Evolutionary conservation across 106 monocot species (phyloP), one percentile per base, ranked within the genome.

Genomic region (Cymbidium sinense): DNA sequence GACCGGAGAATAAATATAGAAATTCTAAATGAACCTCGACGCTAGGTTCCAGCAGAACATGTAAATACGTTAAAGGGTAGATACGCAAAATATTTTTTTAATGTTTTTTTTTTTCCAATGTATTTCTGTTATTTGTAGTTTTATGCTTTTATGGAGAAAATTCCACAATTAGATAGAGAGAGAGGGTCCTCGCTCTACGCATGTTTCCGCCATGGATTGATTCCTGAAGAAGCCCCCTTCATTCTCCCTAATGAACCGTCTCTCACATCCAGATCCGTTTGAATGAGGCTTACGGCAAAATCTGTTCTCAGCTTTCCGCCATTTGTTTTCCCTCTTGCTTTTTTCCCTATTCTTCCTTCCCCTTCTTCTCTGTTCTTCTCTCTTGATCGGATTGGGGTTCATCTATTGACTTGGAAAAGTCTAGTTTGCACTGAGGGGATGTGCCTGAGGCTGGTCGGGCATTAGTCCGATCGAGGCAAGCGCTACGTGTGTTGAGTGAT

Each of bases 201-300:
- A 81, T 58, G 15, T 81, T 25, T 62, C 54, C 77, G 70, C 76
- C 82, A 70, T 82, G 51, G 77, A 52, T 81, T 81, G 75, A 75
- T 75, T 75, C 58, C 18, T n/a, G 27, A 54, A 58, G 36, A 73
- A 58, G 15, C 35, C 39, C 76, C 50, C 54, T 61, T 23, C 43
- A 34, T 43, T 43, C 78, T 30, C 25, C 5, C 7, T 28, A 2
- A 19, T 18, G 65, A 41, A 28, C 43, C 65, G 5, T 18, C 35
- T 58, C 43, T 9, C 23, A 5, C 55, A 7, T 67, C 1, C 13
- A 36, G 65, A 75, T 81, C 81, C 75, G 43, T n/a, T 50, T 37
- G 34, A 75, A 65, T 34, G 29, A 65, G 75, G 64, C 74, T 62
- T 37, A 81, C 44, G 33, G 21, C 64, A 75, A 65, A 39, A 28